Evolutionary conservation across 2,329 filamentous ascomycete species (phyloP).

Genomic region (Orbilia ellipsospora): DNA sequence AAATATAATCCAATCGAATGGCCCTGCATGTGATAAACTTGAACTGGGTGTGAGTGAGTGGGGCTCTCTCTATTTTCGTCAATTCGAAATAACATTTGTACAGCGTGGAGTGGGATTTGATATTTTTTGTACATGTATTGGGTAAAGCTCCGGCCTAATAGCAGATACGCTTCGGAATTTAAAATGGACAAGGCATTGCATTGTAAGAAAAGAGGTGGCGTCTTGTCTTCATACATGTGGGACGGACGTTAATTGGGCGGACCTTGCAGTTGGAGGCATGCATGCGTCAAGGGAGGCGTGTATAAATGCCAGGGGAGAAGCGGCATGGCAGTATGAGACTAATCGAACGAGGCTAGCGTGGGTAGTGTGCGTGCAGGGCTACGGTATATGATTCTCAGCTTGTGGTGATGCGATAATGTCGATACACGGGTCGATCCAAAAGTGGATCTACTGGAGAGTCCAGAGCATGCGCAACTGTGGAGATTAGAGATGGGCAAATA

Average conservation of each 20-base stretch:
- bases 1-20: conserved; percentile 43
- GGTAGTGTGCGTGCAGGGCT: conserved; percentile 1
- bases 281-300: conserved; percentile 38
- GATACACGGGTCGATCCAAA: conserved; percentile 18
- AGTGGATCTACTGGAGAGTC: not conserved
- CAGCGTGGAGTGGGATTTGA: conserved; percentile 20
- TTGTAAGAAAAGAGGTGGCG: conserved; percentile 30
- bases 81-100: conserved; percentile 5
- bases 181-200: conserved; percentile 30
- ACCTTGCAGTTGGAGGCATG: conserved; percentile 40
- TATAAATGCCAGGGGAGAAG: conserved; percentile 13
- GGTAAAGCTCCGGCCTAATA: conserved; percentile 22
- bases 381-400: not conserved
- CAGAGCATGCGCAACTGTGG: conserved; percentile 20
- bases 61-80: conserved; percentile 3
- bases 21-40: conserved; percentile 16
- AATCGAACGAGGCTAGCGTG: conserved; percentile 5
- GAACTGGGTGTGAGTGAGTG: not conserved
- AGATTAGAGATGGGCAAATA: conserved; percentile 39
- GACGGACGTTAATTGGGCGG: conserved; percentile 32
- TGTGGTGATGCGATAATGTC: conserved; percentile 20
- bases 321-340: conserved; percentile 2
- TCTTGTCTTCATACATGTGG: conserved; percentile 30
- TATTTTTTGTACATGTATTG: conserved; percentile 5
- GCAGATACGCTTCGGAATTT: conserved; percentile 49